phyloP scores from a whole-genome alignment of 192 early-diverging fungal species.

The Coemansia sp. region DNA sequence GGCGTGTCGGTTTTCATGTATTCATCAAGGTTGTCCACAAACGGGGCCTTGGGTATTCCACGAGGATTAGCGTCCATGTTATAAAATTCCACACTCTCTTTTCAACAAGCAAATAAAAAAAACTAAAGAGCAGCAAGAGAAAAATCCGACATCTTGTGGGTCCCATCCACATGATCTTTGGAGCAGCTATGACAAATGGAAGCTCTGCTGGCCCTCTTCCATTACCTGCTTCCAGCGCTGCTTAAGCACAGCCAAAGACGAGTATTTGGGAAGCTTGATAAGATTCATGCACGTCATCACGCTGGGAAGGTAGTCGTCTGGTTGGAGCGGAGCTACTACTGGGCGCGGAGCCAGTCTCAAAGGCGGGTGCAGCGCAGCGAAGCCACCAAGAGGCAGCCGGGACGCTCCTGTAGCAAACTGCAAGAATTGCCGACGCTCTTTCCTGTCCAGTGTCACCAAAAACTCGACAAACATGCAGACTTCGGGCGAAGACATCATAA shows the following conservation, averaged over 20 bases:
- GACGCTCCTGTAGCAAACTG: constrained; percentile 88
- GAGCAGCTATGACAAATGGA: constrained; percentile 58
- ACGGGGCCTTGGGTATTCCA: constrained; percentile 94
- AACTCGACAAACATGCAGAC: constrained; percentile 66
- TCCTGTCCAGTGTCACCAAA: constrained; percentile 61
- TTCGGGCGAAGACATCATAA: constrained; percentile 63
- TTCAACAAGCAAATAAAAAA: too few relatives aligned
- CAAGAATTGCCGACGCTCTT: constrained; percentile 74
- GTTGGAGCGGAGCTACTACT: constrained; percentile 57
- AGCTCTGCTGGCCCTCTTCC: constrained; percentile 80
- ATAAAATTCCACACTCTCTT: too few relatives aligned
- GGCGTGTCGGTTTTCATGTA: constrained; percentile 73
- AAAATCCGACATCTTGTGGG: constrained; percentile 5
- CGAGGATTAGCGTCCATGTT: constrained; percentile 76
- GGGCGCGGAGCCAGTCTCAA: constrained; percentile 85
- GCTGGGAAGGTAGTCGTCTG: constrained; percentile 82
- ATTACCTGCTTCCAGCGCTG: constrained; percentile 68
- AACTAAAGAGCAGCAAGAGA: too few relatives aligned
- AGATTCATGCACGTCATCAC: constrained; percentile 98
- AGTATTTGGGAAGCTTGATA: constrained; percentile 89
- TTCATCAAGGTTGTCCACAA: constrained; percentile 89
- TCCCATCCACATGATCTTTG: constrained; percentile 13
- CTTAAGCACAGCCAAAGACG: constrained; percentile 60
- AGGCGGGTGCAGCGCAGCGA: constrained; percentile 73
- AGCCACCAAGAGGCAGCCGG: constrained; percentile 87